Base-by-base conservation (phyloP, 352 stramenopile species). In the Blastocystis sp. region DNA sequence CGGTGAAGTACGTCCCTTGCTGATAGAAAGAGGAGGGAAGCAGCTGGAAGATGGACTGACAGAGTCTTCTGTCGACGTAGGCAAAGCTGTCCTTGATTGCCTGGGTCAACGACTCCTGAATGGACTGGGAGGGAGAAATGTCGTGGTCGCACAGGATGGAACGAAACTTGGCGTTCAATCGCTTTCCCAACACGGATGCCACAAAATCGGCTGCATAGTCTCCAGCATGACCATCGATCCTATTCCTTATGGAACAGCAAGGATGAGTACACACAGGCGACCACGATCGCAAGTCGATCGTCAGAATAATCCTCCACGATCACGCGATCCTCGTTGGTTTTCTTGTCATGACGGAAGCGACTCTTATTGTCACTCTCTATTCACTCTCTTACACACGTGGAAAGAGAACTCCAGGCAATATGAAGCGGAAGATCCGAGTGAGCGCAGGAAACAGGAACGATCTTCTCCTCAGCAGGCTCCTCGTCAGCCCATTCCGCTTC, bases 191-290 rank as follows among this genome's bases (percentile, higher is more conserved):
- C 1, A 67, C 57, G 21, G 57, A 67, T 24, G 21, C 32, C 32
- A 67, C 57, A 67, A 67, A 67, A 38, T 67, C 57, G 21, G 57
- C 57, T 24, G 57, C 57, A 67, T 67, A 67, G 6, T 67, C 57
- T 21, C 57, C 57, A 44, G 57, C 57, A 67, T 67, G 57, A 11
- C 57, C 57, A 67, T 67, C 57, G 6, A 67, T 6, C 16, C 57
- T 67, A 38, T 34, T 9, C 9, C 2, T 67, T 24, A 67, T n/a
- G 21, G 16, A 18, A 36, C 4, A 3, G 21, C 24, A 42, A 6
- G 9, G 32, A 18, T 14, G 32, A 14, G 27, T 67, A 67, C 57
- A 67, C 57, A 67, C 24, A 67, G 2, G 27, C 57, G 32, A 67
- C 4, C 32, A 67, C n/a, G 11, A 67, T 9, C 16, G 57, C 2